Evolutionary conservation across 2,329 filamentous ascomycete species (phyloP), one percentile per base, ranked within the genome.

Genomic region (Hypoxylon rubiginosum): DNA sequence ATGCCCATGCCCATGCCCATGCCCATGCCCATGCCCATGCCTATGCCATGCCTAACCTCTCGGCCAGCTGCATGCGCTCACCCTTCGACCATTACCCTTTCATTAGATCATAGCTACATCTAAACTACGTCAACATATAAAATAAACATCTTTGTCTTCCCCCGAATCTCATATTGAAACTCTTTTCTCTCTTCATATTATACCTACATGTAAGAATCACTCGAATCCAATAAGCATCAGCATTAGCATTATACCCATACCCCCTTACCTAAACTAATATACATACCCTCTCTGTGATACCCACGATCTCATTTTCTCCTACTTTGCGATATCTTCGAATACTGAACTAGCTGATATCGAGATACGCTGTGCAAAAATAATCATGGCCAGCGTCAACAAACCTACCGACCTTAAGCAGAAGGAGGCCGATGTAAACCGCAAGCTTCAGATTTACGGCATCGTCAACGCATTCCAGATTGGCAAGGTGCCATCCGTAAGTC

Each of bases 391-490:
- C 70, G 91, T 95, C 76, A 94, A 96, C 80, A 88, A 86, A 73
- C 92, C 93, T 32, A 90, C 88, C 68, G 86, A 96, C 79, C 75
- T 86, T 66, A 90, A 91, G 83, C 80, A 87, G 79, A 95, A 94
- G 86, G 93, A 97, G 83, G 87, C 86, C 72, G 90, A 97, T 79
- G 91, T 98, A 81, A 96, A 96, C 81, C 89, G 90, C 78, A 99
- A 99, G 85, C 90, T 99, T 55, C 94, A 97, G 81, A 82, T 98
- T 39, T 99, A 97, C 76, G 96, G 95, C 76, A 97, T 98, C 80
- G 88, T 90, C 81, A 82, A 79, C 84, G 95, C 94, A 56, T 97
- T 98, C 80, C 86, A 92, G 77, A 88, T 90, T 73, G 94, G 94
- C 83, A 98, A 97, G 80, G 90, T 94, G 49, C 95, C 95, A 68